Base-by-base conservation (phyloP, 2,329 filamentous ascomycete genomes). In the Pestalotiopsis sp. region DNA sequence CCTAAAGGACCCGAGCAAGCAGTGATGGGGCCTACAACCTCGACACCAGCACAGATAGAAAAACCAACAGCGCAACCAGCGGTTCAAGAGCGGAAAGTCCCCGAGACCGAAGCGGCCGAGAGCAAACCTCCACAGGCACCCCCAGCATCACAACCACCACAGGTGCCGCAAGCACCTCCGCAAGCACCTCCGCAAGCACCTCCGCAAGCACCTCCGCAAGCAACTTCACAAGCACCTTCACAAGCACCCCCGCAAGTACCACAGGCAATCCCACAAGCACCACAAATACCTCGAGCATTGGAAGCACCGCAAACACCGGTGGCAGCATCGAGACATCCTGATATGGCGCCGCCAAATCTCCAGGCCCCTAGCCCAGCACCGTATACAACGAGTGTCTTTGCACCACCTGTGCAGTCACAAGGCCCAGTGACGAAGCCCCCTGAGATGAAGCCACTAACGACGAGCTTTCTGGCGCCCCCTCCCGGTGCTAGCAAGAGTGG, bases 311-410 rank as follows among this genome's bases (percentile, higher is more conserved):
- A 36, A 36, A 36, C 31, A 14, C 41, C 71, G 68, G 36, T 69
- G 66, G 13, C 5, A 49, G 45, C 68, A 61, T 27, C 67, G 31
- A 72, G 72, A 56, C 69, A 64, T 3, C 49, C 71, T 4, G 75
- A 74, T 67, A 65, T 69, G 4, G 75, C 73, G 56, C 68, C 73
- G 12, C 70, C 70, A 59, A 74, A 76, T 59, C 71, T 77, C 57
- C 73, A 73, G 49, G 71, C 76, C n/a, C 75, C 76, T 25, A 72
- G 74, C 38, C 68, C 76, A 64, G 71, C 73, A 38, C 72, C 73
- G 66, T 79, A 78, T 66, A 78, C 77, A 38, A 76, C 76, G 20
- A 79, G 76, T 72, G 73, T 78, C 72, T 79, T 79, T 66, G 77
- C 76, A n/a, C 75, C 74, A 38, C 75, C 76, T 49, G 66, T 71